phyloP scores from a whole-genome alignment of 768 basidiomycete species.

The Suillus lakei region DNA sequence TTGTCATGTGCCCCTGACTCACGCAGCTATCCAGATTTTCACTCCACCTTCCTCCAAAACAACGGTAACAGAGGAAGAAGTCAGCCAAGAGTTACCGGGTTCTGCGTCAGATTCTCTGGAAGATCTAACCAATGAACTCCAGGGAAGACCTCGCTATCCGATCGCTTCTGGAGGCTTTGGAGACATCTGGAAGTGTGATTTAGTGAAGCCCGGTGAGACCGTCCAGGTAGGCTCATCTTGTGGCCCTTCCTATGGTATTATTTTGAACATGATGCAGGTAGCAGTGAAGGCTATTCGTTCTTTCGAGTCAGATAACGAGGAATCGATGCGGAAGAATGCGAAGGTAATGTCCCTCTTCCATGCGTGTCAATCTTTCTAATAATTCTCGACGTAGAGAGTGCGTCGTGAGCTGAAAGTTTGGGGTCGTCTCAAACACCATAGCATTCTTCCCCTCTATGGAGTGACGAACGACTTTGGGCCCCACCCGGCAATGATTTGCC shows the following conservation, averaged over 20 bases:
- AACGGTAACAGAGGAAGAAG: neutral
- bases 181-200: conserved; percentile 32
- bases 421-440: conserved; percentile 21
- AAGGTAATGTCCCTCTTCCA: conserved; percentile 10
- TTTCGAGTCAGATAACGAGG: neutral
- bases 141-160: neutral
- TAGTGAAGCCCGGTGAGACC: neutral
- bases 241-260: neutral
- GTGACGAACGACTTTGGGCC: conserved; percentile 25
- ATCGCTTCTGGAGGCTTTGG: conserved; percentile 19
- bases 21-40: neutral
- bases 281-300: conserved; percentile 9
- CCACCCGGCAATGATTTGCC: conserved; percentile 25
- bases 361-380: neutral
- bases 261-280: neutral
- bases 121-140: neutral
- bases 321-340: neutral
- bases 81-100: neutral
- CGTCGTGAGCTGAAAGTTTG: conserved; percentile 29
- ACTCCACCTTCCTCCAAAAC: neutral
- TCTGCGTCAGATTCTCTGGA: neutral
- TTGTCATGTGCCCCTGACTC: neutral
- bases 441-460: conserved; percentile 26
- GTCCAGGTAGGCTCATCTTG: neutral
- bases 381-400: conserved; percentile 15